Percentiles rank a stretch among this genome's conserved stretches.
Evolutionary conservation across 441 rosid genomes (phyloP).

Genomic region (Cnidoscolus chayamansa): DNA sequence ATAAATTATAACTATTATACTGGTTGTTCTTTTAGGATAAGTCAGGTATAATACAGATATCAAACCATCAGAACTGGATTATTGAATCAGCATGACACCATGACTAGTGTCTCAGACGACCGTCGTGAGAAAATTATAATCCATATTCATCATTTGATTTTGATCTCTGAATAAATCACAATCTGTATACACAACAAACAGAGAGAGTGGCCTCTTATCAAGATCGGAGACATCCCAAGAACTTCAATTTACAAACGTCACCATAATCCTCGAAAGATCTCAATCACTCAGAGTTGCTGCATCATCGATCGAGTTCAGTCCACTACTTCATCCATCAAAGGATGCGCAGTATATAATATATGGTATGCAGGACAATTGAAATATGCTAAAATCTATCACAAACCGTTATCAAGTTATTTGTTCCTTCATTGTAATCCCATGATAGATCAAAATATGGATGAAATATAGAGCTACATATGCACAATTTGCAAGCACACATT

Average conservation of each 20-base stretch:
- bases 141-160: slow-evolving; percentile 43
- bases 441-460: neutral
- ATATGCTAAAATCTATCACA: neutral
- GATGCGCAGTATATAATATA: no score
- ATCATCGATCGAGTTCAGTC: slow-evolving; percentile 23
- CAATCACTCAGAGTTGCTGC: slow-evolving; percentile 25
- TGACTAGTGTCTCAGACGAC: slow-evolving; percentile 41
- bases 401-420: neutral
- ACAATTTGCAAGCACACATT: neutral
- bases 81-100: slow-evolving; percentile 32
- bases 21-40: neutral
- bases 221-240: no score
- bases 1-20: no score
- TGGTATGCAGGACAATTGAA: neutral
- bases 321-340: slow-evolving; percentile 20
- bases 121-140: slow-evolving; percentile 39
- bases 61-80: slow-evolving; percentile 43
- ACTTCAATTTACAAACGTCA: neutral
- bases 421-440: neutral
- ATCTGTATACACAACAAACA: neutral
- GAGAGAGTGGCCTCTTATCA: no score
- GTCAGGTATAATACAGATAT: neutral
- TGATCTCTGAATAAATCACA: neutral
- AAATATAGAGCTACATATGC: neutral
- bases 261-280: neutral